Evolutionary conservation across 2,329 filamentous ascomycete genomes (phyloP), one percentile per base, ranked within the genome.

Genomic region (Hypoxylon sp.): DNA sequence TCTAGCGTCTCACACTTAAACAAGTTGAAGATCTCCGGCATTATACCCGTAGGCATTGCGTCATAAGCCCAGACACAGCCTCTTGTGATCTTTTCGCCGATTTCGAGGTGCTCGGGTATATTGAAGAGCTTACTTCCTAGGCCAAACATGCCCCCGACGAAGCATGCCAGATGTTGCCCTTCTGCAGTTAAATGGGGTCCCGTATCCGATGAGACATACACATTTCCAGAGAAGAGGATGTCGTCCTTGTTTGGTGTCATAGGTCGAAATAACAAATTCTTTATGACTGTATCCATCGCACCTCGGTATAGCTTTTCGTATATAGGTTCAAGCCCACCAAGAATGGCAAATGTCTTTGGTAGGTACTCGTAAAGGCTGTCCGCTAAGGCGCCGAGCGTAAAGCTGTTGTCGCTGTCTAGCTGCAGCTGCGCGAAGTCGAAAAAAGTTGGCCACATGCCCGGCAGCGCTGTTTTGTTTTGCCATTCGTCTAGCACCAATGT

Each of bases 371-470:
- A 89, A 2, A 86, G 73, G 28, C 85, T 87, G 72, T 89, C 87
- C 3, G 84, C 81, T 38, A 84, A 76, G 1, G 83, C 87, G 14
- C 87, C 87, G 1, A 89, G 78, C 0, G 84, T 86, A 71, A 85
- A 89, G n/a, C 70, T 73, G 2, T 62, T 77, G 7, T 79, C 80
- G 14, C 71, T 74, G 11, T 79, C 63, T 38, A 82, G 81, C 72
- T 74, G 81, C 77, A 80, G 82, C 84, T 69, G 85, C 81, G 73
- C 82, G 82, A 79, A 85, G 77, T 94, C 86, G 53, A 95, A 80
- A 53, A 82, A 81, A 19, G 86, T 83, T 0, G 91, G 92, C 91
- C 90, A 96, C 82, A 96, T 85, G 2, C 93, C 93, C 0, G 92
- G 92, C 5, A 95, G 78, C n/a, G 81, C 82, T 0, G 92, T 94